Percentiles rank a stretch among this genome's conserved stretches.
Evolutionary conservation across 345 rosid genomes (phyloP).

Genomic region (Cardiospermum halicacabum): DNA sequence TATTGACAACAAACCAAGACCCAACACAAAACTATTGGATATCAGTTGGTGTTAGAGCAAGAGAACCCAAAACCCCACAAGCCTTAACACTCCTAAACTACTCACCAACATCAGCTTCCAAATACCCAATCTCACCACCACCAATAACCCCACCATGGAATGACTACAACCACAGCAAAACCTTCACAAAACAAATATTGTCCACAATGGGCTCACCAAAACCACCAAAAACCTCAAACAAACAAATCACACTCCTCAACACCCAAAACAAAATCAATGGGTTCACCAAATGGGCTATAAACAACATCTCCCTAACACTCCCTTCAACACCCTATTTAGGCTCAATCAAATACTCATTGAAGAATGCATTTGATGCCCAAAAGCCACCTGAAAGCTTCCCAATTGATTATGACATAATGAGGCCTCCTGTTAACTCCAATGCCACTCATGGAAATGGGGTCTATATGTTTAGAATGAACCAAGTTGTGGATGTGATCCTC

Average conservation of each 20-base stretch:
- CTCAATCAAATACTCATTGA: conserved; percentile 44
- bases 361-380: conserved; percentile 29
- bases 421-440: conserved; percentile 42
- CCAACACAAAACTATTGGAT: conserved; percentile 53
- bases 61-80: conserved; percentile 52
- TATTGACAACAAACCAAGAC: conserved; percentile 49
- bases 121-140: conserved; percentile 42
- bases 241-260: conserved; percentile 54
- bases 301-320: conserved; percentile 55
- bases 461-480: conserved; percentile 36
- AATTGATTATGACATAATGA: conserved; percentile 38
- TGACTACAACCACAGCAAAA: conserved; percentile 47
- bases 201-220: conserved; percentile 37
- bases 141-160: conserved; percentile 63
- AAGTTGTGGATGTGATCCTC: conserved; percentile 72
- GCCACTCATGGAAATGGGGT: conserved; percentile 48
- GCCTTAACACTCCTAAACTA: conserved; percentile 59
- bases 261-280: conserved; percentile 65
- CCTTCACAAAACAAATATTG: conserved; percentile 31
- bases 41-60: conserved; percentile 53
- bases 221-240: conserved; percentile 35
- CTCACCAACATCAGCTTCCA: conserved; percentile 29
- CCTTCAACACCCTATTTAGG: conserved; percentile 82
- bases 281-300: conserved; percentile 58
- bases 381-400: conserved; percentile 48